phyloP scores from a whole-genome alignment of 1,139 yeast species.

The Zygotorulaspora mrakii region DNA sequence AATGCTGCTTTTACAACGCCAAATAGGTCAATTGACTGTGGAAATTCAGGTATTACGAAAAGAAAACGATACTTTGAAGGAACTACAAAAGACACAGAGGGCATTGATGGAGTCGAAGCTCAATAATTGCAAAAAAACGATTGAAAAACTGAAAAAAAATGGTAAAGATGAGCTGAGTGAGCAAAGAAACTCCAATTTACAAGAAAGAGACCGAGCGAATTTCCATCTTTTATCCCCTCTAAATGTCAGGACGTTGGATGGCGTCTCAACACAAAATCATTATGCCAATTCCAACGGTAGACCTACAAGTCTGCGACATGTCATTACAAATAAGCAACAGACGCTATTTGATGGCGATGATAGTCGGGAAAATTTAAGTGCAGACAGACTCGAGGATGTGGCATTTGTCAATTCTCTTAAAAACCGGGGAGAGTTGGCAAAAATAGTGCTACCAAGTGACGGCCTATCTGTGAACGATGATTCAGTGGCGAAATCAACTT shows the following conservation, averaged over 20 bases:
- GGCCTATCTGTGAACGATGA: constrained; percentile 18
- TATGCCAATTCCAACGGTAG: constrained; percentile 4
- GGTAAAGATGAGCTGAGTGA: background rate
- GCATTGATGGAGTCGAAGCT: constrained; percentile 39
- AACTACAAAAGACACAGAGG: constrained; percentile 34
- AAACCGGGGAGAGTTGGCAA: constrained; percentile 16
- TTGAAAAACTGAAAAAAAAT: constrained; percentile 26
- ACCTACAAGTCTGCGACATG: constrained; percentile 19
- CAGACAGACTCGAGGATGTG: constrained; percentile 20
- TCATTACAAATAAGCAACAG: constrained; percentile 17
- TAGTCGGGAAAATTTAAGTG: constrained; percentile 15
- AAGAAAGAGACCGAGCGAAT: constrained; percentile 9
- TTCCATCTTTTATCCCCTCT: constrained; percentile 25
- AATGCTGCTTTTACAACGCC: constrained; percentile 34
- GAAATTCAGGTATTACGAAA: constrained; percentile 31
- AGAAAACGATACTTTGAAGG: constrained; percentile 33
- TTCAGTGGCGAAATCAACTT: constrained; percentile 2
- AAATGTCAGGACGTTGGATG: constrained; percentile 11
- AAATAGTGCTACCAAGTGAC: constrained; percentile 18
- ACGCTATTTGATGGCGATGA: constrained; percentile 25
- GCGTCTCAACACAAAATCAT: constrained; percentile 7
- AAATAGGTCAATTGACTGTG: constrained; percentile 34
- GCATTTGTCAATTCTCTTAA: constrained; percentile 19
- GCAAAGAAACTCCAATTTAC: too few species aligned
- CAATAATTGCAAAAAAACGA: constrained; percentile 35